Percentiles rank a stretch among this genome's conserved stretches.
Evolutionary conservation across 495 filamentous ascomycete species (phyloP).

Genomic region (Hyaloscypha finlandica): DNA sequence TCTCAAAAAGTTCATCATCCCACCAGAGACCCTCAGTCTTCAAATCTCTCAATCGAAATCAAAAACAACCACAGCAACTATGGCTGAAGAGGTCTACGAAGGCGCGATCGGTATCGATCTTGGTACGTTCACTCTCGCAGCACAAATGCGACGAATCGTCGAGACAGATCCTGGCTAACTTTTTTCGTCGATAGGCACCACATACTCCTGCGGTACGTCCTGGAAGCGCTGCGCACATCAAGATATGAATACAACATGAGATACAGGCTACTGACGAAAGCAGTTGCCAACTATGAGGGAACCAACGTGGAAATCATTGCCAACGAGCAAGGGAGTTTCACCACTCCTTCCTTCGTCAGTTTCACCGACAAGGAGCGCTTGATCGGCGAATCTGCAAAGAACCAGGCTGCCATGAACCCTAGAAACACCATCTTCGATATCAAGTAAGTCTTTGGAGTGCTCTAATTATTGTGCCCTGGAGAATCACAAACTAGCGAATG

Average conservation of each 20-base stretch:
- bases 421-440: slow-evolving; percentile 97
- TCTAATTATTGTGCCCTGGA: neutral
- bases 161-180: slow-evolving; percentile 25
- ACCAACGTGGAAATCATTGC: slow-evolving; percentile 99
- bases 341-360: slow-evolving; percentile 96
- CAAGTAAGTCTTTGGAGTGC: slow-evolving; percentile 56
- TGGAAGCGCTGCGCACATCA: neutral
- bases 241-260: neutral
- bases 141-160: neutral
- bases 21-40: slow-evolving; percentile 7
- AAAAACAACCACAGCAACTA: slow-evolving; percentile 42
- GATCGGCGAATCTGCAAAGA: slow-evolving; percentile 99
- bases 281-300: slow-evolving; percentile 96
- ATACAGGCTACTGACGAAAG: slow-evolving; percentile 5
- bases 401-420: slow-evolving; percentile 99
- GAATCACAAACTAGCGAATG: neutral
- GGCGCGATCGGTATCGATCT: slow-evolving; percentile 99
- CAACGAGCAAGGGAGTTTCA: slow-evolving; percentile 99
- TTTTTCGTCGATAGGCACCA: slow-evolving; percentile 54
- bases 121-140: slow-evolving; percentile 57
- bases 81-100: slow-evolving; percentile 97
- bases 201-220: slow-evolving; percentile 79
- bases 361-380: slow-evolving; percentile 98
- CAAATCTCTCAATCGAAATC: slow-evolving; percentile 16
- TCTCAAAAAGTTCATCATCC: slow-evolving; percentile 7